phyloP scores from a whole-genome alignment of 768 basidiomycete genomes.

The Rhodotorula paludigena region DNA sequence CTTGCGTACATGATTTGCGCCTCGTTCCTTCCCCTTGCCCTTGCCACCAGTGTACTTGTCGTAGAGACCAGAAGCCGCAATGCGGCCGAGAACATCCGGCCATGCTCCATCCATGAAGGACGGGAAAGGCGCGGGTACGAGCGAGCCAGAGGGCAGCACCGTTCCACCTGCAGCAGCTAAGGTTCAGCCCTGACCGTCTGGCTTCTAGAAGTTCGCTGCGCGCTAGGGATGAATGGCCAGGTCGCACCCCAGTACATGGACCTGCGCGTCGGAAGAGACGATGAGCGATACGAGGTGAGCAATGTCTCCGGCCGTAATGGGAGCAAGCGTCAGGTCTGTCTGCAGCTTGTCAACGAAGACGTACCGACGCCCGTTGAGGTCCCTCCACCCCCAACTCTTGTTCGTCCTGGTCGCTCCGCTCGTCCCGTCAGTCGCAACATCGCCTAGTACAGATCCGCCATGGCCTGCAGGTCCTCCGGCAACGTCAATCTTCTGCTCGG shows the following conservation, averaged over 20 bases:
- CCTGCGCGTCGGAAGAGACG: background rate
- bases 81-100: conserved; percentile 69
- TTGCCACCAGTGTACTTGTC: conserved; percentile 47
- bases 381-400: conserved; percentile 43
- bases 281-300: background rate
- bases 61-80: conserved; percentile 63
- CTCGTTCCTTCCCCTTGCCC: conserved; percentile 53
- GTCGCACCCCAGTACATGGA: conserved; percentile 46
- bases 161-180: conserved; percentile 59
- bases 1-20: conserved; percentile 77
- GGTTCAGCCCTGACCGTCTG: background rate
- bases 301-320: no score
- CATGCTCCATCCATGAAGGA: conserved; percentile 65
- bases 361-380: conserved; percentile 40
- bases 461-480: conserved; percentile 5
- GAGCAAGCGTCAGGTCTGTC: no score
- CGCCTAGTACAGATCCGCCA: no score
- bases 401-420: background rate
- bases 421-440: no score
- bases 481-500: background rate
- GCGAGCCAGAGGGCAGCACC: conserved; percentile 57
- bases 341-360: no score
- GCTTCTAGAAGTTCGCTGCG: background rate
- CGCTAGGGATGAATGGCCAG: background rate
- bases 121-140: conserved; percentile 68